Evolutionary conservation across 441 rosid genomes (phyloP), one percentile per base, ranked within the genome.

Genomic region (Eutrema salsugineum): DNA sequence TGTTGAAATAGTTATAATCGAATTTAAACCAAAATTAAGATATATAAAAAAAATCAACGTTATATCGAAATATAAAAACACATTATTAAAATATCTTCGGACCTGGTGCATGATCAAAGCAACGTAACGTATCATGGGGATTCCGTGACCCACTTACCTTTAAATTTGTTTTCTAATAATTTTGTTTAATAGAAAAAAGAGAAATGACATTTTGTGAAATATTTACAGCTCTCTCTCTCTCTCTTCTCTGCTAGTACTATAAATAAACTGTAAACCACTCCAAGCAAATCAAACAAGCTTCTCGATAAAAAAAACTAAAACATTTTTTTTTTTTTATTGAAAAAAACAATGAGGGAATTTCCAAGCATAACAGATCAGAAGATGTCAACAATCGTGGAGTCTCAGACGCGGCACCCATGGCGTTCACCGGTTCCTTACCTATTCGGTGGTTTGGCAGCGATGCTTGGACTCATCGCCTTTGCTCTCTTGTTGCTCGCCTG

Each of bases 391-490:
- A 57, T 76, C 9, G 40, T 32, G 7, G 51, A 35, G 16, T 54
- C 80, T 32, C 83, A 72, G 16, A 78, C 69, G 3, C 78, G 77
- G 5, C 82, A 88, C 0, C 80, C 81, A 0, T 89, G 94, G 96
- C 94, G 86, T 77, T 86, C 99, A 16, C 97, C 99, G 0, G 94
- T 94, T 16, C 97, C 97, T 2, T 94, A 91, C 82, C 82, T 94
- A 66, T 94, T 94, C 47, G 98, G 99, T 1, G 97, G 98, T 9
- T 75, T 94, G 14, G 98, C 94, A 0, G 97, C 99, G 32, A 94
- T 92, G 97, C 76, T 94, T 24, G 93, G 93, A n/a, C 77, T 94
- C 74, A 90, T 94, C 11, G 88, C 99, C 30, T 88, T 92, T 72
- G 93, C 99, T 15, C 91, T 94, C 40, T 70, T 92, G 62, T 83